Evolutionary conservation across 768 basidiomycete species (phyloP).

Genomic region (Collybiopsis luxurians): DNA sequence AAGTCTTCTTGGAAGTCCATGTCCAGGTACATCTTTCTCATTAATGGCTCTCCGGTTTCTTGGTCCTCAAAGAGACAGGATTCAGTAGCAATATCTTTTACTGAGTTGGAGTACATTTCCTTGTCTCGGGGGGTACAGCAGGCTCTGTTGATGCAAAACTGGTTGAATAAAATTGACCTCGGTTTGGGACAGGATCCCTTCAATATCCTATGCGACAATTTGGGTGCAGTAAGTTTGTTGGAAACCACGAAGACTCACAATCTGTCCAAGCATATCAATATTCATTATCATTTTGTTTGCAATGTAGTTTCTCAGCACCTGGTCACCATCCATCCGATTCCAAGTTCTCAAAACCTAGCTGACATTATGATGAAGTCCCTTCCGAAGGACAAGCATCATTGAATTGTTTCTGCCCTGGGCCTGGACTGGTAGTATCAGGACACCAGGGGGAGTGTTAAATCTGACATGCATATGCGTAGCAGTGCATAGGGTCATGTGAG

Average conservation of each 20-base stretch:
- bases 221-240: neutral
- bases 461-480: no score
- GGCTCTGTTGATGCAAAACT: constrained; percentile 26
- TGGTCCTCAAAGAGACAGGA: constrained; percentile 29
- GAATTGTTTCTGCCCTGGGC: neutral
- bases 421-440: neutral
- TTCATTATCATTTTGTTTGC: neutral
- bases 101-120: constrained; percentile 28
- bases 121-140: constrained; percentile 25
- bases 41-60: constrained; percentile 23
- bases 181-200: neutral
- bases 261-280: neutral
- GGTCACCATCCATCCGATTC: neutral
- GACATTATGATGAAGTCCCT: neutral
- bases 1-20: constrained; percentile 9
- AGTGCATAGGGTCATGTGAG: no score
- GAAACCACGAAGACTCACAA: neutral
- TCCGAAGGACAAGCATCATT: neutral
- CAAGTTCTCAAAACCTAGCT: neutral
- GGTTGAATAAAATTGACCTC: constrained; percentile 22
- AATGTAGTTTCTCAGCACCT: neutral
- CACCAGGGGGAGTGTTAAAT: neutral
- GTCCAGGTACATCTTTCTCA: constrained; percentile 26
- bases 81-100: constrained; percentile 16
- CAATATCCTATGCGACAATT: neutral